phyloP scores from a whole-genome alignment of 305 asterid species.

The Ajuga reptans region DNA sequence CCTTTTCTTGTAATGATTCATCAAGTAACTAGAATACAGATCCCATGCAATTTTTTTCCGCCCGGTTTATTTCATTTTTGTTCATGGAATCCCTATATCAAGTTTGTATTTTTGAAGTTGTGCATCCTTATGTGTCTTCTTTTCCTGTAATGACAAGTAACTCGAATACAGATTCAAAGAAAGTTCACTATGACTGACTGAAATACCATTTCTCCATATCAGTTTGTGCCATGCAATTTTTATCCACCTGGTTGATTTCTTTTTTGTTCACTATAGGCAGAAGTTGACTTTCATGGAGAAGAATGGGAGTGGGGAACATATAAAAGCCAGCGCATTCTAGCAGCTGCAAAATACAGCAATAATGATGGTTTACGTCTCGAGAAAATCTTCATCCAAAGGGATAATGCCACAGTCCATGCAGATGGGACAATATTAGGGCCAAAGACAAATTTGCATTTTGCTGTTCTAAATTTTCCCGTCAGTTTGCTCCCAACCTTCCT shows the following conservation, averaged over 20 bases:
- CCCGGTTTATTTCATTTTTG: not conserved
- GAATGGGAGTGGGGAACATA: constrained; percentile 99
- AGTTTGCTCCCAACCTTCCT: constrained; percentile 87
- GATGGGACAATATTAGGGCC: constrained; percentile 95
- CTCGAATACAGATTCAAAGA: not conserved
- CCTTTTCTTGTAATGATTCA: not conserved
- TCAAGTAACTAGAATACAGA: not conserved
- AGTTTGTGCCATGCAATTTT: constrained; percentile 3
- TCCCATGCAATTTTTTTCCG: not conserved
- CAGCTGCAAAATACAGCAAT: constrained; percentile 95
- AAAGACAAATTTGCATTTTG: constrained; percentile 90
- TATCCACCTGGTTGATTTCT: constrained; percentile 8
- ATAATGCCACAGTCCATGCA: constrained; percentile 96
- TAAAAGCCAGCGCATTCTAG: constrained; percentile 90
- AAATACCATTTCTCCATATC: not conserved
- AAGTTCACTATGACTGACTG: not conserved
- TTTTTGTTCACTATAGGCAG: constrained; percentile 48
- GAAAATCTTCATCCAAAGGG: constrained; percentile 88
- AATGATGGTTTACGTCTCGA: constrained; percentile 98
- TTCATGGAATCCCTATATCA: too few relatives aligned
- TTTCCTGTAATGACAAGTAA: not conserved
- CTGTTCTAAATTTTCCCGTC: constrained; percentile 91
- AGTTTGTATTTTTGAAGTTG: not conserved
- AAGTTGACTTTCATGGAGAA: constrained; percentile 94
- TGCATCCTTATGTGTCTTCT: not conserved